phyloP scores from a whole-genome alignment of 1,139 yeast species.

The Entelexis sorbosivorans region DNA sequence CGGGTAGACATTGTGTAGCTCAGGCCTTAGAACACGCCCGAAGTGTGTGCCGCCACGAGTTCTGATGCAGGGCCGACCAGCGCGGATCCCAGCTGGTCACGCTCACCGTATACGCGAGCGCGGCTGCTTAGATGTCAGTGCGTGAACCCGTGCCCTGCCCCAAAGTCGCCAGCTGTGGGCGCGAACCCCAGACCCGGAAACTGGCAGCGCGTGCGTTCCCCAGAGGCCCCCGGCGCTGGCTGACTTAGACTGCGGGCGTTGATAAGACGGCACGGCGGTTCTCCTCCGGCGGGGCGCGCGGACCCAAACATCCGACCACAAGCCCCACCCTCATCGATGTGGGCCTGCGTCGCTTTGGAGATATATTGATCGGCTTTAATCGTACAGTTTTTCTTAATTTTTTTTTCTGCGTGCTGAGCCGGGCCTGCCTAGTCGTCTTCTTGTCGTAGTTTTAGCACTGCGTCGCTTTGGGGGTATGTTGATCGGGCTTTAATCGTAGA shows the following conservation, averaged over 20 bases:
- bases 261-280: not conserved
- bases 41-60: not conserved
- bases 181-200: not conserved
- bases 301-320: not conserved
- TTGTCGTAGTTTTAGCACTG: no score
- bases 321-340: no score
- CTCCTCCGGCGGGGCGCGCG: not conserved
- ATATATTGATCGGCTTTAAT: no score
- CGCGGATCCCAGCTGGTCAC: not conserved
- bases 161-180: not conserved
- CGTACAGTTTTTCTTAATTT: no score
- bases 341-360: no score
- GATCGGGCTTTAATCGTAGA: no score
- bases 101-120: not conserved
- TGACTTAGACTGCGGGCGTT: not conserved
- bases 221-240: not conserved
- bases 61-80: not conserved
- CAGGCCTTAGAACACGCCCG: not conserved
- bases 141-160: not conserved
- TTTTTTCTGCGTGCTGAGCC: no score
- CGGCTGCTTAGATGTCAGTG: conserved; percentile 1
- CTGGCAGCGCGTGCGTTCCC: no score
- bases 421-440: no score
- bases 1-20: not conserved
- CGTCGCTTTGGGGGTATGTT: no score